These are phyloP conservation scores for Solanum ossicruentum DNA, from an alignment of 257 asterid genomes.

Conservation along the genomic window DNA sequence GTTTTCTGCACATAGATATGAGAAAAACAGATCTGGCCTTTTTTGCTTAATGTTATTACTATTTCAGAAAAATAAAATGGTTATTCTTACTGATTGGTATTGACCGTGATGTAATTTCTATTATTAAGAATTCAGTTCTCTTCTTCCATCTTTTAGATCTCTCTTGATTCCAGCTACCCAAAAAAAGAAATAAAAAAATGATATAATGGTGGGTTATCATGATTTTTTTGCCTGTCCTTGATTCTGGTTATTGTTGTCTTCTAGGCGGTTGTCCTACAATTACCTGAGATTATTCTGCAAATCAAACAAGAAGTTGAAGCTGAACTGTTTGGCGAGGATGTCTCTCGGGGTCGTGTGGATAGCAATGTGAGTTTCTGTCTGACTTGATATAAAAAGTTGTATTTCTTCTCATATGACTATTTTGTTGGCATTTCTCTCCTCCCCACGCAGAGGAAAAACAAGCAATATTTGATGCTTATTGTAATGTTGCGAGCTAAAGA, in stretches of 20 bases:
- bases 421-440: neutral
- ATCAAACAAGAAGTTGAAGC: conserved; percentile 77
- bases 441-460: neutral
- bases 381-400: neutral
- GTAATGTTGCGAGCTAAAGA: neutral
- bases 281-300: conserved; percentile 52
- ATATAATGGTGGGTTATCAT: neutral
- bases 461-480: neutral
- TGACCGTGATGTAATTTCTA: neutral
- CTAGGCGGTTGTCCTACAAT: conserved; percentile 35
- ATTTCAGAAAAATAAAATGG: neutral
- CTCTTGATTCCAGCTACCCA: neutral
- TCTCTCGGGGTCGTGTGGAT: conserved; percentile 65
- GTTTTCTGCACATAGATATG: neutral
- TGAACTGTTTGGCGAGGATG: conserved; percentile 62
- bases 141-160: neutral
- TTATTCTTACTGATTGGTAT: neutral
- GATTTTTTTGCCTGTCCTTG: neutral
- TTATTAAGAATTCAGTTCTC: neutral
- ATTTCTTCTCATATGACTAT: neutral
- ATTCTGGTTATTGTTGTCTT: conserved; percentile 1
- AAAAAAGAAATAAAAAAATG: neutral
- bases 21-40: neutral
- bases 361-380: conserved; percentile 39
- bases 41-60: neutral